A percentile compares a stretch with the other conserved stretches of the same genome.
Conservation (phyloP, 805 yeast species). For the Zygotorulaspora sp. region DNA sequence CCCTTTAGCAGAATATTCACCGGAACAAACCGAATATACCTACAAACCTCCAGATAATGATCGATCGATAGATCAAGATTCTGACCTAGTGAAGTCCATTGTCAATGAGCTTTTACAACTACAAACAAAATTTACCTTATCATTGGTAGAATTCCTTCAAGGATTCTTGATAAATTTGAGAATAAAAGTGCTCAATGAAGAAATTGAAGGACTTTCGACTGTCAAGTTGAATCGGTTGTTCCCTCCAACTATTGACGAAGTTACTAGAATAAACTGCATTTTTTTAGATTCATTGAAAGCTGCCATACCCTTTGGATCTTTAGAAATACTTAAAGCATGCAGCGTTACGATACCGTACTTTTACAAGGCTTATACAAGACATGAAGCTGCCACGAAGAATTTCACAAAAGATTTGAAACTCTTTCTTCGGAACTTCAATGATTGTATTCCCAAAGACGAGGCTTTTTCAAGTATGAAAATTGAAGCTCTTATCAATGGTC, state of each 20-base stretch:
- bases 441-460: conserved; percentile 26
- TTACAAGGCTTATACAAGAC: conserved; percentile 88
- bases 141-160: conserved; percentile 69
- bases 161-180: conserved; percentile 76
- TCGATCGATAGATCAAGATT: conserved; percentile 13
- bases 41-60: conserved; percentile 55
- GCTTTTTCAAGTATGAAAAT: conserved; percentile 48
- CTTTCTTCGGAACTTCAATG: conserved; percentile 39
- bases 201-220: conserved; percentile 51
- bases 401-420: conserved; percentile 47
- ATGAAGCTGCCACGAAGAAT: conserved; percentile 81
- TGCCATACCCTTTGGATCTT: conserved; percentile 65
- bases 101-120: conserved; percentile 62
- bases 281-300: conserved; percentile 67
- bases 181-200: conserved; percentile 56
- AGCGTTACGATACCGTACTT: conserved; percentile 83
- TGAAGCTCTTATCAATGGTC: conserved; percentile 60
- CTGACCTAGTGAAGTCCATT: conserved; percentile 44
- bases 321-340: conserved; percentile 74
- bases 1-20: conserved; percentile 86
- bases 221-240: conserved; percentile 69
- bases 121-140: conserved; percentile 71
- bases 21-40: conserved; percentile 72
- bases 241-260: conserved; percentile 95
- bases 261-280: conserved; percentile 83